phyloP scores from a whole-genome alignment of 805 yeast species.

The Ogataea pignaliae region DNA sequence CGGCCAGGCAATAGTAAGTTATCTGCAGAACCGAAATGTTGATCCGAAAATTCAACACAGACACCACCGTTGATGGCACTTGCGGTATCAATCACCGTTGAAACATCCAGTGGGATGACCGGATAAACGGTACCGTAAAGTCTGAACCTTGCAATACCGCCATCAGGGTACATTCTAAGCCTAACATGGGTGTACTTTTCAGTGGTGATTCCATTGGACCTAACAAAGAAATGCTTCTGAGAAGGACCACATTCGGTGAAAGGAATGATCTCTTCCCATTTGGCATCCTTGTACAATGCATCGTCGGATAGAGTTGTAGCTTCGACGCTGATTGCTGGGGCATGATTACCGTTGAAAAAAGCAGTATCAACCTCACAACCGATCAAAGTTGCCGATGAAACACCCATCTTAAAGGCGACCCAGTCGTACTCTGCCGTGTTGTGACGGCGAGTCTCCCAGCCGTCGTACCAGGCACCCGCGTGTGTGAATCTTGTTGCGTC shows the following conservation, averaged over 20 bases:
- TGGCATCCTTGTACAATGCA: conserved; percentile 28
- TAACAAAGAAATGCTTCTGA: conserved; percentile 76
- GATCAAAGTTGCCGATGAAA: conserved; percentile 67
- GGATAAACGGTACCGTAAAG: conserved; percentile 82
- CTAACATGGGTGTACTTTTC: conserved; percentile 72
- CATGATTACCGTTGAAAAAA: conserved; percentile 92
- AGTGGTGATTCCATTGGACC: conserved; percentile 49
- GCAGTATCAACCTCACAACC: conserved; percentile 94
- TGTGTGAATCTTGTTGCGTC: conserved; percentile 75
- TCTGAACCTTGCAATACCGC: conserved; percentile 95
- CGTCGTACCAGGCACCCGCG: conserved; percentile 97
- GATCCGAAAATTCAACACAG: conserved; percentile 78
- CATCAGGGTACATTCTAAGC: conserved; percentile 94
- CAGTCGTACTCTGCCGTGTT: conserved; percentile 81
- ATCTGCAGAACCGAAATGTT: conserved; percentile 91
- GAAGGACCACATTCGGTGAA: conserved; percentile 84
- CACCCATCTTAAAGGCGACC: conserved; percentile 83
- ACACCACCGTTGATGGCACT: conserved; percentile 85
- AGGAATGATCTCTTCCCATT: conserved; percentile 71
- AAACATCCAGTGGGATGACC: conserved; percentile 46
- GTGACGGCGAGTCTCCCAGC: conserved; percentile 98
- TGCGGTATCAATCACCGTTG: conserved; percentile 64
- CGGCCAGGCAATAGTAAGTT: conserved; percentile 89
- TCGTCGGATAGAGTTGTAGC: conserved; percentile 44
- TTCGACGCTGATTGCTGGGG: conserved; percentile 85